Evolutionary conservation across 2,329 filamentous ascomycete species (phyloP).

Genomic region (Colletotrichum plurivorum): DNA sequence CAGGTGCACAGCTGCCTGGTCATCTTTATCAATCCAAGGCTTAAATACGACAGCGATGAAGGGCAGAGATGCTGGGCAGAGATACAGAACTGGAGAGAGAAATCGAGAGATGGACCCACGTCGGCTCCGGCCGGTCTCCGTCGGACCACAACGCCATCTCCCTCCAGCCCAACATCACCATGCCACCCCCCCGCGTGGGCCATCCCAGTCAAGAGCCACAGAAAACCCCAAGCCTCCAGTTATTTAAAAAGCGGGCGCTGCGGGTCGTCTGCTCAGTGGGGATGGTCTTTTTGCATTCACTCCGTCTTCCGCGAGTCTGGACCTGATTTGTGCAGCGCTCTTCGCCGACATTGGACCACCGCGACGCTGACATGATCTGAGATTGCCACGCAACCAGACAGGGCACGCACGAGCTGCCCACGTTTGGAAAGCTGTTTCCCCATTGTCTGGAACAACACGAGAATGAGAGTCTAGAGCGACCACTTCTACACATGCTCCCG

Average conservation of each 20-base stretch:
- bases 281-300: not conserved
- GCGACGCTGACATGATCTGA: not conserved
- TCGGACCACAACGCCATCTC: conserved; percentile 10
- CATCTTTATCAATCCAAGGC: no score
- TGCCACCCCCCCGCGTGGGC: not conserved
- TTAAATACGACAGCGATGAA: no score
- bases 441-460: no score
- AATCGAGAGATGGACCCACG: not conserved
- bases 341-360: not conserved
- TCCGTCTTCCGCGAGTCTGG: not conserved
- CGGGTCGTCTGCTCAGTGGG: not conserved
- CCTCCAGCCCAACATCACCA: no score
- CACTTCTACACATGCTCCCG: no score
- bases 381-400: no score
- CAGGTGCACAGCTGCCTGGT: no score
- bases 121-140: conserved; percentile 18
- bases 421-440: no score
- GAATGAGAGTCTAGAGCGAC: no score
- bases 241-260: conserved; percentile 4
- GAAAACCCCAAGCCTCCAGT: conserved; percentile 3
- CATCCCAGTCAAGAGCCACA: not conserved
- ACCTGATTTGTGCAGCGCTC: not conserved
- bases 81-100: no score
- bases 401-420: no score
- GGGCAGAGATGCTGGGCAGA: no score